Percentiles rank a stretch among this genome's conserved stretches.
phyloP scores from a whole-genome alignment of 306 rosid species.

The Sophora flavescens region DNA sequence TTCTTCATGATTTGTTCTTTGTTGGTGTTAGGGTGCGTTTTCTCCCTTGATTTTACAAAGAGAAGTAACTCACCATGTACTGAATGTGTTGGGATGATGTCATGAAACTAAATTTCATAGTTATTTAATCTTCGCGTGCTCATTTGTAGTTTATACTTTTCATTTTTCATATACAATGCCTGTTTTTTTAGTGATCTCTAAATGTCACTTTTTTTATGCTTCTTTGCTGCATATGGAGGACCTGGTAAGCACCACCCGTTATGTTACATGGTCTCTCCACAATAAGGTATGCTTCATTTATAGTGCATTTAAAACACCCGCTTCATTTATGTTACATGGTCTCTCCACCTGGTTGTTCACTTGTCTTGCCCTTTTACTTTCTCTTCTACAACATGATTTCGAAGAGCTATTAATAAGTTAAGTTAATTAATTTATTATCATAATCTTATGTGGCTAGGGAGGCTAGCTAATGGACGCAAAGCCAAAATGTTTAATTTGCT shows the following conservation, averaged over 20 bases:
- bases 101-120: not conserved
- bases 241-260: no score
- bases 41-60: conserved; percentile 16
- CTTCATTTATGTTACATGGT: no score
- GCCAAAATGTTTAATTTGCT: no score
- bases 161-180: no score
- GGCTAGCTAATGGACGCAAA: no score
- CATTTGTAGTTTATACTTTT: conserved; percentile 11
- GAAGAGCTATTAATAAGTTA: no score
- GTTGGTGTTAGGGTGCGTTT: conserved; percentile 1
- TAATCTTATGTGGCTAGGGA: no score
- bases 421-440: no score
- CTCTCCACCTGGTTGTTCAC: no score
- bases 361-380: no score
- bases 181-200: conserved; percentile 5
- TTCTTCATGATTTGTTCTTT: not conserved
- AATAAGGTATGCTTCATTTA: conserved; percentile 75
- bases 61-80: not conserved
- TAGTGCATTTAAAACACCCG: conserved; percentile 12
- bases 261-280: conserved; percentile 94
- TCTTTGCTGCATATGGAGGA: conserved; percentile 86
- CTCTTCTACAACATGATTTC: no score
- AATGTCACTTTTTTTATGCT: conserved; percentile 32
- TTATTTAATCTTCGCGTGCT: conserved; percentile 23
- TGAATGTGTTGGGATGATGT: not conserved